Evolutionary conservation across 176 grass and related monocot genomes (phyloP).

Genomic region (Alopecurus myosuroides): DNA sequence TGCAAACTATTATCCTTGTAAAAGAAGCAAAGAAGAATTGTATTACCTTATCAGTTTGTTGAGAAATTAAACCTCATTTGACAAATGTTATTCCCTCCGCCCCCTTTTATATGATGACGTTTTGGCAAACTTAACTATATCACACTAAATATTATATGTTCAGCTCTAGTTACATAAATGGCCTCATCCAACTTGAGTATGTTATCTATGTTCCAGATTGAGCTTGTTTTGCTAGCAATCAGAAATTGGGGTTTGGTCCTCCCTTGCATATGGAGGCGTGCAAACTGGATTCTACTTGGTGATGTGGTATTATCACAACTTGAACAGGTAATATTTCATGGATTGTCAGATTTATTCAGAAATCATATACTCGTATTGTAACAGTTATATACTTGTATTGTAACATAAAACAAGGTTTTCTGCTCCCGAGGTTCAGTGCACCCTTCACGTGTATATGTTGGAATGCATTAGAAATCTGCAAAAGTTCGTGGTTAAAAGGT

Average conservation of each 20-base stretch:
- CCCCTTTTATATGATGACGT: background rate
- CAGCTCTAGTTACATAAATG: background rate
- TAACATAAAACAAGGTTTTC: background rate
- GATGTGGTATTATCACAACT: constrained; percentile 14
- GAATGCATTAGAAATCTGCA: background rate
- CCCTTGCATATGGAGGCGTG: background rate
- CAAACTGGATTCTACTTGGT: background rate
- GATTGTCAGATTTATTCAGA: background rate
- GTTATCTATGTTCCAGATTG: constrained; percentile 2
- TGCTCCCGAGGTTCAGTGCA: background rate
- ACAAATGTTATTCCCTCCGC: too few species aligned
- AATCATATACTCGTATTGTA: background rate
- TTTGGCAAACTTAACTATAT: too few species aligned
- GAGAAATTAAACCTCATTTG: too few species aligned
- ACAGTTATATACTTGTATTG: too few species aligned
- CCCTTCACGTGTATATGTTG: background rate
- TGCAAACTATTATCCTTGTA: background rate
- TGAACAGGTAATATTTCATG: background rate
- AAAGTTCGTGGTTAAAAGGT: background rate
- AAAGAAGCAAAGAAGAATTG: background rate
- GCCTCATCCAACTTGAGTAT: background rate
- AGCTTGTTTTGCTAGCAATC: constrained; percentile 25
- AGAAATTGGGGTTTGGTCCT: constrained; percentile 14
- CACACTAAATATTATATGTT: too few species aligned
- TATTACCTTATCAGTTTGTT: too few species aligned